Percentiles rank a stretch among this genome's conserved stretches.
Conservation (phyloP, 345 rosid genomes). For the Boechera divaricarpa region DNA sequence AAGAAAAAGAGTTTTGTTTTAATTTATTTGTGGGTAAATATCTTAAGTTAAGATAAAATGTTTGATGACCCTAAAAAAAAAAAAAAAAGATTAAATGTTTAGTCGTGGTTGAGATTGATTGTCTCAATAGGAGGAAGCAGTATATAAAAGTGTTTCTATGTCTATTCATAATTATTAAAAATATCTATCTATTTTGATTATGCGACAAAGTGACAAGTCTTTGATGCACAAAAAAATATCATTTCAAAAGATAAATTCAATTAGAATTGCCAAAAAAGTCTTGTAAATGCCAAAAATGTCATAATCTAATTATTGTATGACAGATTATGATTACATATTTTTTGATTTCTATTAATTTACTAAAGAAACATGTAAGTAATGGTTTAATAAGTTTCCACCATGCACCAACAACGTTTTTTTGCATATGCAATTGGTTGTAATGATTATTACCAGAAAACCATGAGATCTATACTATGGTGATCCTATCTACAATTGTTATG, state of each 20-base stretch:
- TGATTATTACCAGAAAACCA: no score
- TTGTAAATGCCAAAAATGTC: neutral
- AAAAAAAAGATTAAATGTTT: no score
- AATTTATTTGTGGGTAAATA: constrained; percentile 35
- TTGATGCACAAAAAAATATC: neutral
- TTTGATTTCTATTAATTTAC: neutral
- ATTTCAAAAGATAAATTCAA: neutral
- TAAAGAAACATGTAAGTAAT: no score
- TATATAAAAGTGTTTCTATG: constrained; percentile 7
- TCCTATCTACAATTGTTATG: no score
- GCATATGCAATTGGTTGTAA: no score
- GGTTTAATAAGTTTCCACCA: no score
- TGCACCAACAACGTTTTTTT: no score
- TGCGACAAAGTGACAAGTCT: constrained; percentile 1
- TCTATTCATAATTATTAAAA: neutral
- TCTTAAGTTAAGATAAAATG: neutral
- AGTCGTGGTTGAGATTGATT: neutral
- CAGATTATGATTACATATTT: neutral
- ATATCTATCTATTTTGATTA: no score
- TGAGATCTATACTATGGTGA: no score
- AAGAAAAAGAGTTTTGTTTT: neutral
- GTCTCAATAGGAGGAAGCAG: constrained; percentile 28
- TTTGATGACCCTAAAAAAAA: no score
- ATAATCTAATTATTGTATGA: neutral
- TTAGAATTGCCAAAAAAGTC: neutral